Evolutionary conservation across 2,329 filamentous ascomycete genomes (phyloP), one percentile per base, ranked within the genome.

Genomic region (Aureobasidium sp.): DNA sequence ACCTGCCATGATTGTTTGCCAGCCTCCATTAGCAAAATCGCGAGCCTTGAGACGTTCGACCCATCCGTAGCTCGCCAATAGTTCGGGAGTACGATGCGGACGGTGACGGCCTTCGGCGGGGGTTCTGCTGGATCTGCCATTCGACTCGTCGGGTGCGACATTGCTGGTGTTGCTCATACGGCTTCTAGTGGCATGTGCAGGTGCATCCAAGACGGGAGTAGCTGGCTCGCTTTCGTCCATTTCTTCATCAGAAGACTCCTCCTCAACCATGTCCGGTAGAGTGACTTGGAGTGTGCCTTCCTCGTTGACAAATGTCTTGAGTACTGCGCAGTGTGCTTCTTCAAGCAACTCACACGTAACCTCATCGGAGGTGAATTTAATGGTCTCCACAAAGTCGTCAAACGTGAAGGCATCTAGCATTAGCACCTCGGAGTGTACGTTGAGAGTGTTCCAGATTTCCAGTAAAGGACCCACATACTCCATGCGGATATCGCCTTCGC

Each of bases 391-490:
- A 68, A 92, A 97, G 72, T 99, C 94, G 71, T 99, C 94, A 68
- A 97, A 95, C 0, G 93, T 97, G 70, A 99, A 99, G 0, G 93
- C 97, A 73, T 99, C 94, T 27, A 99, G 80, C 69, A 90, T 84
- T 70, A 95, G 95, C 19, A 96, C 87, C 69, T 96, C 90, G 69
- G 91, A 95, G 70, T 96, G 96, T n/a, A 99, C 93, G 68, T 96
- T 99, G 35, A 99, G 80, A 0, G 92, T 96, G 67, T 96, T 91
- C 94, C 94, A 99, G 0, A 89, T 90, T 74, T 96, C 93, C 25
- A 99, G 76, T 17, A 97, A 77, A 2, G 85, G 81, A 0, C 92
- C 91, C n/a, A 96, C 84, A 3, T 90, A 93, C 67, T 88, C 85
- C 84, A 93, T 94, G 21, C 86, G 77, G 58, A 97, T 84, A 40